Conservation (phyloP, 495 filamentous ascomycete genomes). For the Talaromyces liani region DNA sequence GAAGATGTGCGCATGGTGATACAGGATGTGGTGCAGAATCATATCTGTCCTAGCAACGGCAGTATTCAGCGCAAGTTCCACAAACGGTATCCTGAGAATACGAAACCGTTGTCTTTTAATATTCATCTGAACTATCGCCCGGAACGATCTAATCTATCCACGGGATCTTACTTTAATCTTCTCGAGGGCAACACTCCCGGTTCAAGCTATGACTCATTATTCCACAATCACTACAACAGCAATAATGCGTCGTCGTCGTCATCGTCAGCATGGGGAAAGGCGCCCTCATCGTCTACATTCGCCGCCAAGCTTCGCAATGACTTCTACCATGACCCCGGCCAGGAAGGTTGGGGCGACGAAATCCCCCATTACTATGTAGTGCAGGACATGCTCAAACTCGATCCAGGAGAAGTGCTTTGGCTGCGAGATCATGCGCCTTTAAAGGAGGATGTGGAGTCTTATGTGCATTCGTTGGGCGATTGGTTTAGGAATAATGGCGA, state of each 20-base stretch:
- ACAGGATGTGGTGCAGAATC: constrained; percentile 42
- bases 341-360: constrained; percentile 55
- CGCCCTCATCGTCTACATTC: not conserved
- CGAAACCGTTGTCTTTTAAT: constrained; percentile 43
- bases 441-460: constrained; percentile 48
- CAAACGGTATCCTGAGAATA: constrained; percentile 45
- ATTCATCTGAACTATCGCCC: constrained; percentile 44
- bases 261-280: not conserved
- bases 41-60: constrained; percentile 55
- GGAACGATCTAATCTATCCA: constrained; percentile 2
- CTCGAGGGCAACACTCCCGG: not conserved
- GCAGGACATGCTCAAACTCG: constrained; percentile 60
- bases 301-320: constrained; percentile 27
- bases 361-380: constrained; percentile 56
- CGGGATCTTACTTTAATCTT: constrained; percentile 2
- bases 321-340: constrained; percentile 31
- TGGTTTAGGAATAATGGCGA: constrained; percentile 62
- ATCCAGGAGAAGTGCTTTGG: constrained; percentile 51
- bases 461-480: constrained; percentile 42
- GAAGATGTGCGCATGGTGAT: constrained; percentile 45
- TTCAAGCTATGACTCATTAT: not conserved
- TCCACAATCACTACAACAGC: constrained; percentile 9
- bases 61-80: constrained; percentile 50
- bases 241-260: constrained; percentile 1
- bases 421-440: constrained; percentile 44